Conservation (phyloP, 202 grass and related monocot genomes). For the Eragrostis tef region DNA sequence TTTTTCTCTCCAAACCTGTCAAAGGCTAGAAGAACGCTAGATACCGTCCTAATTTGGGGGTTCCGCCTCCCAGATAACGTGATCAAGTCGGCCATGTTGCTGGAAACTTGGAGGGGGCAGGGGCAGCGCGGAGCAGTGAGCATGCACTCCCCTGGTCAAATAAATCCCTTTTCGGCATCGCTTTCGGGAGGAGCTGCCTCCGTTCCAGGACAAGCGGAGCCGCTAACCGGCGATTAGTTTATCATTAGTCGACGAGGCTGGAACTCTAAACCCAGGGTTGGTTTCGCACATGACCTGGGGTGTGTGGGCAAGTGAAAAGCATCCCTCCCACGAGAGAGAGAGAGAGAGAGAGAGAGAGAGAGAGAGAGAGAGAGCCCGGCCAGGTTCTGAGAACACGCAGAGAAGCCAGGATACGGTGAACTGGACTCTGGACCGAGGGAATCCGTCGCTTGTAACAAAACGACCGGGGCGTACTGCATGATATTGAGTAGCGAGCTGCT, state of each 20-base stretch:
- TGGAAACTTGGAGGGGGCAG: constrained; percentile 13
- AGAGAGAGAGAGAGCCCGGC: no score
- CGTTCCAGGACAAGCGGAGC: constrained; percentile 43
- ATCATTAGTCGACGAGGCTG: neutral
- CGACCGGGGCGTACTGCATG: constrained; percentile 10
- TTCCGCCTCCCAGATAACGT: neutral
- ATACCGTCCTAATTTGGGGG: constrained; percentile 29
- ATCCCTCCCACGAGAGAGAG: no score
- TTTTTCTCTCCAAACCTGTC: neutral
- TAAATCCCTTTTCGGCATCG: constrained; percentile 32
- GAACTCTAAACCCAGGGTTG: neutral
- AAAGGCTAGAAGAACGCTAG: constrained; percentile 15
- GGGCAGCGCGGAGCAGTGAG: no score
- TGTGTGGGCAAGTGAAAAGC: neutral
- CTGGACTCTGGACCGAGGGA: constrained; percentile 21
- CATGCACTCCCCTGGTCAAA: constrained; percentile 34
- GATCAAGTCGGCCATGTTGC: constrained; percentile 7
- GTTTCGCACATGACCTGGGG: neutral
- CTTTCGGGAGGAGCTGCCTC: constrained; percentile 50
- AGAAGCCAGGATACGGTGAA: constrained; percentile 25
- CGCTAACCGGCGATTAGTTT: neutral
- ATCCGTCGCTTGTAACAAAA: neutral
- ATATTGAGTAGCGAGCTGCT: no score
- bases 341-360: no score
- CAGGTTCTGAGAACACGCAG: constrained; percentile 46